These are phyloP conservation scores for Aurantiochytrium sp. DNA, from an alignment of 108 stramenopile genomes.

Conservation along the genomic window DNA sequence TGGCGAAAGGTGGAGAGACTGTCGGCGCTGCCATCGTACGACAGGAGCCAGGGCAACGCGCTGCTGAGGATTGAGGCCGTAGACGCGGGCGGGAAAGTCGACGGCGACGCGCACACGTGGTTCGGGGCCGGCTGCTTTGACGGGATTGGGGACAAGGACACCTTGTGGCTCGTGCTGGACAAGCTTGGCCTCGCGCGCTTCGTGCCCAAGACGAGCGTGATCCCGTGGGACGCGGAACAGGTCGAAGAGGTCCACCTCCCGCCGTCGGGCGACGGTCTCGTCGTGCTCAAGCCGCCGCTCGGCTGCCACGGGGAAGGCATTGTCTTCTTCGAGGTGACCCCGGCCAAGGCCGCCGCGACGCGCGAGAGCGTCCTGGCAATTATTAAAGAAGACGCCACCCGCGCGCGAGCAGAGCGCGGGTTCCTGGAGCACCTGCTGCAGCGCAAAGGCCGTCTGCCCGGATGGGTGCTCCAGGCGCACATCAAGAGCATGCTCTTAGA, in stretches of 20 bases:
- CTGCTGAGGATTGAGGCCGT: neutral
- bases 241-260: neutral
- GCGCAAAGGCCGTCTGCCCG: neutral
- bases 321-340: neutral
- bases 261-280: neutral
- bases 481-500: neutral
- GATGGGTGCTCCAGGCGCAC: neutral
- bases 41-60: neutral
- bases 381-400: neutral
- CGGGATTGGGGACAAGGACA: neutral
- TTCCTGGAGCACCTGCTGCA: constrained; percentile 10
- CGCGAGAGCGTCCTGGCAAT: neutral
- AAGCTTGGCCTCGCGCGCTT: neutral
- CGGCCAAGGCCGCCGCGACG: neutral
- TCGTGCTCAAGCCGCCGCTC: neutral
- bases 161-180: neutral
- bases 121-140: neutral
- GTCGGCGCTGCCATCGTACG: neutral
- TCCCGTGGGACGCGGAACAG: neutral
- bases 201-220: neutral
- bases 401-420: neutral
- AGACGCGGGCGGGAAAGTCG: neutral
- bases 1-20: neutral
- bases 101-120: neutral
- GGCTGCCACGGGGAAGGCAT: constrained; percentile 22